Percentiles rank a stretch among this genome's conserved stretches.
Evolutionary conservation across 345 rosid genomes (phyloP).

Genomic region (Populus deltoides): DNA sequence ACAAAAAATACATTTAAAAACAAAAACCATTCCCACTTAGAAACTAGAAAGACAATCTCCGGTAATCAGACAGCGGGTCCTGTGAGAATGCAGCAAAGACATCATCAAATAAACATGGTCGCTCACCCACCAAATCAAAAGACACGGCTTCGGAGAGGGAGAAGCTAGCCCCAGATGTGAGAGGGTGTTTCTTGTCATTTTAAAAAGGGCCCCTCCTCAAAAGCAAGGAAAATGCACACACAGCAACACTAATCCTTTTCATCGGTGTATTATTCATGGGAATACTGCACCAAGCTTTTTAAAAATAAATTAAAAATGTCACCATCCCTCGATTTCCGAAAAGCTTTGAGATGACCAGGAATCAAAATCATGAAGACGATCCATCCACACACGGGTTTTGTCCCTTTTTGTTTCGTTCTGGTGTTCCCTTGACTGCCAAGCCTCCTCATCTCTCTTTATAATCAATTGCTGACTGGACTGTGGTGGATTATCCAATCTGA

Average conservation of each 20-base stretch:
- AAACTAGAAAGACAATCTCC: neutral
- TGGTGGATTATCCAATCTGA: too few species aligned
- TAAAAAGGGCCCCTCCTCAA: neutral
- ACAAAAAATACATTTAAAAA: too few species aligned
- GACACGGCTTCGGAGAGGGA: too few species aligned
- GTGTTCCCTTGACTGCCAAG: slow-evolving; percentile 8
- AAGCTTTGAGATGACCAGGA: neutral
- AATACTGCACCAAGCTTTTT: neutral
- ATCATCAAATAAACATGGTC: neutral
- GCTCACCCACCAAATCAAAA: neutral
- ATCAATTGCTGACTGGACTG: neutral
- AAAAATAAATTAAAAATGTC: neutral
- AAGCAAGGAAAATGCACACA: neutral
- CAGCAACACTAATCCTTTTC: neutral
- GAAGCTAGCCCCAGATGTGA: too few species aligned
- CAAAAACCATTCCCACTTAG: too few species aligned
- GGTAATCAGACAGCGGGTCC: neutral
- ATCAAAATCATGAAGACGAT: neutral
- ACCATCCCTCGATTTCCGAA: neutral
- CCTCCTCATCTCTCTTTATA: slow-evolving; percentile 3
- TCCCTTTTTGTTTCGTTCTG: slow-evolving; percentile 3
- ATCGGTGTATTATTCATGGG: neutral
- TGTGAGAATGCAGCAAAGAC: too few species aligned
- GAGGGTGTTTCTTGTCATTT: too few species aligned
- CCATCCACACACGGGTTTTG: neutral